Base-by-base conservation (phyloP, 1,284 basidiomycete genomes). In the Cryptococcus sp. region DNA sequence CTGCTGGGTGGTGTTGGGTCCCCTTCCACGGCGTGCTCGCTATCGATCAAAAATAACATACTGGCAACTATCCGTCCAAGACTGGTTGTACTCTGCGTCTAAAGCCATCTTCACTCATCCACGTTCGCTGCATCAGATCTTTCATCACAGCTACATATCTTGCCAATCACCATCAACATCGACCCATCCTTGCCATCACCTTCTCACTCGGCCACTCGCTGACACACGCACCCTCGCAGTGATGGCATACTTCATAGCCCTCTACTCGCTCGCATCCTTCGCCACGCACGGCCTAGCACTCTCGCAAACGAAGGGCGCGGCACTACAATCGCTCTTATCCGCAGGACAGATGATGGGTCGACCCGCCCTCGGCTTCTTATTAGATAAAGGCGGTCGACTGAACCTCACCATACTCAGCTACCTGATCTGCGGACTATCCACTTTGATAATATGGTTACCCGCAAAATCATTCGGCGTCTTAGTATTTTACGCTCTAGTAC, bases 341-440 rank as follows among this genome's bases (percentile, higher is more conserved):
- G 80, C 79, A 7, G 79, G 79, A 0, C 80, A 81, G 64, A 75
- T 80, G 67, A 64, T 81, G 35, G 80, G 80, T 1, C 75, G 80
- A 38, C 80, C 80, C 0, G 22, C 75, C 13, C 75, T 71, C 60
- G 80, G 80, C 3, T 65, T 72, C n/a, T 53, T 66, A 22, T 69
- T 81, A 43, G 80, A 81, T 61, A 62, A 64, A 1, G 70, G 72
- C 15, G 80, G 80, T 0, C 67, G 79, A 4, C 68, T 79, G 55
- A 80, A 80, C 60, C 76, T 79, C 62, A 73, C 78, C 15, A 72
- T 75, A 19, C 19, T 78, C 16, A 71, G 73, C 50, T 79, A 79
- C 52, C 52, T 79, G 51, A 64, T 80, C 43, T 67, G 73, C 19
- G 80, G 79, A 10, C 19, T 80, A 2, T 77, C 73, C 1, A 78